These are phyloP conservation scores for Monosporascus sp. DNA, from an alignment of 2,329 filamentous ascomycete species.

Conservation along the genomic window DNA sequence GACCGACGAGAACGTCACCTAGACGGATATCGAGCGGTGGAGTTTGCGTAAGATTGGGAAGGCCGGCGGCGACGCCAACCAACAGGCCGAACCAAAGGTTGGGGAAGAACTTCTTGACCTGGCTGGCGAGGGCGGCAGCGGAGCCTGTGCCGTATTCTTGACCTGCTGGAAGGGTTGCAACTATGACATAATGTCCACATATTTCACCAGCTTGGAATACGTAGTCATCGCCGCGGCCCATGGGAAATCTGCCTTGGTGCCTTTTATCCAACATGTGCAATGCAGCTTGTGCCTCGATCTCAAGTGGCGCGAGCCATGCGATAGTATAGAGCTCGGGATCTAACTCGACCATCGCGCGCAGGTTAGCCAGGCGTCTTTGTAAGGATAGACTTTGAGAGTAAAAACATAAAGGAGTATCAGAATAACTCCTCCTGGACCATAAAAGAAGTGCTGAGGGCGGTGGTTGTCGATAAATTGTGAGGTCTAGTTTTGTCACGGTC, in stretches of 20 bases:
- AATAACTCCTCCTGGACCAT: no score
- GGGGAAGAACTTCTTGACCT: slow-evolving; percentile 29
- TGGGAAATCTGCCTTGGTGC: slow-evolving; percentile 27
- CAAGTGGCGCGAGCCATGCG: slow-evolving; percentile 32
- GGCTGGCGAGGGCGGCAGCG: slow-evolving; percentile 27
- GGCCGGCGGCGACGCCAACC: slow-evolving; percentile 31
- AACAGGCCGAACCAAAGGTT: slow-evolving; percentile 33
- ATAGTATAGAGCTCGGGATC: slow-evolving; percentile 24
- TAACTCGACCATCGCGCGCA: background rate
- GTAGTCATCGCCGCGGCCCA: slow-evolving; percentile 29
- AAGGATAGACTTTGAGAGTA: no score
- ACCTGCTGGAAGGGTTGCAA: slow-evolving; percentile 29
- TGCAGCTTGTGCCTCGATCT: slow-evolving; percentile 32
- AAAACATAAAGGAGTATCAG: no score
- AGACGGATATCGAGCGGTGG: slow-evolving; percentile 31
- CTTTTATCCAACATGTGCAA: slow-evolving; percentile 27
- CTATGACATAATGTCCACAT: slow-evolving; percentile 29
- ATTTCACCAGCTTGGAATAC: slow-evolving; percentile 31
- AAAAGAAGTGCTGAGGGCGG: no score
- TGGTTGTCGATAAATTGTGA: no score
- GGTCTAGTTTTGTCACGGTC: no score
- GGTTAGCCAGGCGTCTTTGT: no score
- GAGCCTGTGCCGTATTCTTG: slow-evolving; percentile 30
- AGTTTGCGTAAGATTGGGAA: slow-evolving; percentile 20
- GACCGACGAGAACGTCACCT: slow-evolving; percentile 30